A percentile compares a stretch with the other conserved stretches of the same genome.
phyloP scores from a whole-genome alignment of 139 green algal genomes.

The Picocystis salinarum region DNA sequence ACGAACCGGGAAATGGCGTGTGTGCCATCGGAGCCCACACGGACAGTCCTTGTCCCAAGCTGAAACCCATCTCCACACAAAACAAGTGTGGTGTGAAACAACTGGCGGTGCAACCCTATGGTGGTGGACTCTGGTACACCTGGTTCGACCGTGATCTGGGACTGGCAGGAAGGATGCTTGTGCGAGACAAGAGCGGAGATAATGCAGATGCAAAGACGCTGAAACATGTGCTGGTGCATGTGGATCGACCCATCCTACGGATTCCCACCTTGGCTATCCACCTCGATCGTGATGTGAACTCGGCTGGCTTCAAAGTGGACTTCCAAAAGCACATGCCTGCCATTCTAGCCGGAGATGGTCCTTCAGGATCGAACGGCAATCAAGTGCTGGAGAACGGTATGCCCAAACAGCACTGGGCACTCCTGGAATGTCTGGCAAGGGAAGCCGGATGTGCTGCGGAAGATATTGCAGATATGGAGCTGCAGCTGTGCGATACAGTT shows the following conservation, averaged over 20 bases:
- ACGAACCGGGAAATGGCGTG: conserved; percentile 63
- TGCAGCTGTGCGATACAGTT: conserved; percentile 86
- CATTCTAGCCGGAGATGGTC: conserved; percentile 51
- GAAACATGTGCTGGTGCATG: conserved; percentile 8
- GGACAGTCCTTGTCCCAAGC: conserved; percentile 68
- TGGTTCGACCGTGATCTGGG: conserved; percentile 94
- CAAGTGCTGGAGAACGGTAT: not conserved
- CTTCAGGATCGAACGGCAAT: conserved; percentile 7
- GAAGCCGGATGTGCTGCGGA: conserved; percentile 1
- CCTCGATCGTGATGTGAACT: conserved; percentile 43
- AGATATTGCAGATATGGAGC: conserved; percentile 87
- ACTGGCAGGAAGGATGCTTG: conserved; percentile 60
- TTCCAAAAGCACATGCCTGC: conserved; percentile 65
- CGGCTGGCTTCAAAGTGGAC: conserved; percentile 82
- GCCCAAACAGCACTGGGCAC: not conserved
- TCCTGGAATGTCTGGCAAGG: not conserved
- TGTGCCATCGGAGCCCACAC: conserved; percentile 89
- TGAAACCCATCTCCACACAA: conserved; percentile 53
- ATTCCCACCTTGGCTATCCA: conserved; percentile 66
- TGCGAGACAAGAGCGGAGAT: conserved; percentile 15
- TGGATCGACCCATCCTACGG: conserved; percentile 47
- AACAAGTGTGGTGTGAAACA: conserved; percentile 34
- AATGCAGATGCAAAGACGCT: conserved; percentile 1
- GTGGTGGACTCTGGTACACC: conserved; percentile 87
- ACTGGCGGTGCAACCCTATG: conserved; percentile 83